phyloP scores from a whole-genome alignment of 202 grass and related monocot genomes.

The Cymbopogon flexuosus region DNA sequence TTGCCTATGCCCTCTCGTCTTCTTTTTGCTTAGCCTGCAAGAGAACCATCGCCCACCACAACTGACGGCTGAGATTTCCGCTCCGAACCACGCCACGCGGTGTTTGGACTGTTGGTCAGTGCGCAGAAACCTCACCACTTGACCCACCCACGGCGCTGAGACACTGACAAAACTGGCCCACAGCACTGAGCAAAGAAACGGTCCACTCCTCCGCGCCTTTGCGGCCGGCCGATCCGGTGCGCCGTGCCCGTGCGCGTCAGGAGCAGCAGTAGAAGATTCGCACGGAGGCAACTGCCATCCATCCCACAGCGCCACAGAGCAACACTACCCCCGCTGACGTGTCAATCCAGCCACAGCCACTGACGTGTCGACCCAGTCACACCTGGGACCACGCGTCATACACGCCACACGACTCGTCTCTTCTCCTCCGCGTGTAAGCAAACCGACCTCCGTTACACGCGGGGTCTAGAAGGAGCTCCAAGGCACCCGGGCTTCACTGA shows the following conservation, averaged over 20 bases:
- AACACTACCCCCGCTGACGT: background rate
- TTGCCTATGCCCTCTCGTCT: no score
- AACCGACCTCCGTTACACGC: background rate
- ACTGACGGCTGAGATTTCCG: constrained; percentile 16
- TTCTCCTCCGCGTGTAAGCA: background rate
- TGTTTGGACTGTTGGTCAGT: background rate
- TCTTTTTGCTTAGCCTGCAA: constrained; percentile 35
- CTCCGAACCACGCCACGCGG: background rate
- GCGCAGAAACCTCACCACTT: background rate
- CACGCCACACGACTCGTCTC: background rate
- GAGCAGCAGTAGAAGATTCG: background rate
- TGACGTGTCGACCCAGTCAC: background rate
- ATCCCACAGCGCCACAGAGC: background rate
- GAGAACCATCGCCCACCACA: constrained; percentile 5
- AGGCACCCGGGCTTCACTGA: rapidly evolving
- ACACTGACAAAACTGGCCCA: background rate
- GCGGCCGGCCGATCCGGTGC: background rate
- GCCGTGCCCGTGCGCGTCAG: background rate
- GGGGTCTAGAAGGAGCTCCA: background rate
- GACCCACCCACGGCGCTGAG: no score
- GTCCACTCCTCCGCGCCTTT: no score
- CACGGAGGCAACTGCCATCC: background rate
- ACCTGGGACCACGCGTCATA: constrained; percentile 24
- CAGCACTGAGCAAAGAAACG: background rate
- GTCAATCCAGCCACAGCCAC: background rate